These are phyloP conservation scores for Botrytis byssoidea DNA, from an alignment of 2,329 filamentous ascomycete genomes.

Conservation along the genomic window DNA sequence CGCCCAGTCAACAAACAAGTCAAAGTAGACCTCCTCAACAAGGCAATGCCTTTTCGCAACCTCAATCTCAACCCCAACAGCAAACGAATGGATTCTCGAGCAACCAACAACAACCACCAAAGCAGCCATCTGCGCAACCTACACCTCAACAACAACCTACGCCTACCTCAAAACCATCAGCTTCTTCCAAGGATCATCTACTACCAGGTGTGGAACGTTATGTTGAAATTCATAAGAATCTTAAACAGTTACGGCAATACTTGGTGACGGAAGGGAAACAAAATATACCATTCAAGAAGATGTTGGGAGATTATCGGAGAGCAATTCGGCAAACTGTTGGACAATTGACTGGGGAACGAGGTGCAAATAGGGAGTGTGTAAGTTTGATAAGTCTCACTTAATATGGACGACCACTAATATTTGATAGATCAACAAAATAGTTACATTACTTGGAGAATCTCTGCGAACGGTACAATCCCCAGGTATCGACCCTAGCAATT, in stretches of 20 bases:
- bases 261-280: constrained; percentile 54
- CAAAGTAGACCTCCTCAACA: constrained; percentile 11
- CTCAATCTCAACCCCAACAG: not conserved
- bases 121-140: not conserved
- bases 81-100: constrained; percentile 1
- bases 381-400: constrained; percentile 30
- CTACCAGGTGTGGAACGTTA: constrained; percentile 46
- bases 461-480: constrained; percentile 1
- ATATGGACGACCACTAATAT: constrained; percentile 18
- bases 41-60: not conserved
- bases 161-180: not conserved
- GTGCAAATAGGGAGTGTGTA: constrained; percentile 59
- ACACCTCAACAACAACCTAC: constrained; percentile 8
- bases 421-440: constrained; percentile 36
- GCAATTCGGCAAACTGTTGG: constrained; percentile 71
- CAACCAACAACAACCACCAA: not conserved
- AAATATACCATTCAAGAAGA: constrained; percentile 57
- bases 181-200: constrained; percentile 21
- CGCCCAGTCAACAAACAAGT: not conserved
- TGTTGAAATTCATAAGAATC: constrained; percentile 60
- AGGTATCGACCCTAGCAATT: constrained; percentile 53
- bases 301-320: constrained; percentile 68
- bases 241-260: constrained; percentile 60
- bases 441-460: not conserved
- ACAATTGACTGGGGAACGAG: constrained; percentile 66